Conservation (phyloP, 2,329 filamentous ascomycete genomes). For the Diaporthe sp. region DNA sequence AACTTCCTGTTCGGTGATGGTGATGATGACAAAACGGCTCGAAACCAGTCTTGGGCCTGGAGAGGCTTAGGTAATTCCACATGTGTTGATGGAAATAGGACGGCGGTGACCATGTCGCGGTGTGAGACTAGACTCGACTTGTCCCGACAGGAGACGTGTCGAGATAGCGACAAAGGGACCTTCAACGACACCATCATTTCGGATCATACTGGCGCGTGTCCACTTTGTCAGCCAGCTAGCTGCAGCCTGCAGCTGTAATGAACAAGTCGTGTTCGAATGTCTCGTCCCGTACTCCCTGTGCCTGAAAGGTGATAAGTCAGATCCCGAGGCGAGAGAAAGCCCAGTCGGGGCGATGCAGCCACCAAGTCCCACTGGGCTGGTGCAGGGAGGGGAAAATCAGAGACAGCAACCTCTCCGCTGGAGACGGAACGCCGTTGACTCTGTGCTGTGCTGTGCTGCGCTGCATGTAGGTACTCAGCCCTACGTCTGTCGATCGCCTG, state of each 20-base stretch:
- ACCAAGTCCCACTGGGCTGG: slow-evolving; percentile 20
- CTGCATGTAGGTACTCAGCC: slow-evolving; percentile 35
- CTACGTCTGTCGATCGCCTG: slow-evolving; percentile 35
- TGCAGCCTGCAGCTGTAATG: slow-evolving; percentile 1
- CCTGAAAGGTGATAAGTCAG: slow-evolving; percentile 6
- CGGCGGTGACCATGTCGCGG: slow-evolving; percentile 35
- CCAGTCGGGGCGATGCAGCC: slow-evolving; percentile 27
- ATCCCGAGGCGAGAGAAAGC: background rate
- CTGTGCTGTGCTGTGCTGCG: background rate
- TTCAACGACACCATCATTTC: slow-evolving; percentile 10
- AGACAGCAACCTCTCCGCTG: background rate
- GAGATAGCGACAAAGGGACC: slow-evolving; percentile 6
- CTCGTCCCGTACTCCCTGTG: background rate
- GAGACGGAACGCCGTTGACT: background rate
- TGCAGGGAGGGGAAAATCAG: background rate
- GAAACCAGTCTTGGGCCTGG: slow-evolving; percentile 20
- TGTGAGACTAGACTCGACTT: slow-evolving; percentile 21
- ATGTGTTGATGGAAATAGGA: background rate
- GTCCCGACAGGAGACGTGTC: background rate
- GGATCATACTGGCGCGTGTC: background rate
- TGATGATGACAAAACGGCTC: slow-evolving; percentile 34
- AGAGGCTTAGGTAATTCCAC: slow-evolving; percentile 38
- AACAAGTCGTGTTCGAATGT: background rate
- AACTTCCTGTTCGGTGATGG: slow-evolving; percentile 31
- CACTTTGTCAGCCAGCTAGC: slow-evolving; percentile 30